Evolutionary conservation across 495 filamentous ascomycete genomes (phyloP), one percentile per base, ranked within the genome.

Genomic region (Poronia punctata): DNA sequence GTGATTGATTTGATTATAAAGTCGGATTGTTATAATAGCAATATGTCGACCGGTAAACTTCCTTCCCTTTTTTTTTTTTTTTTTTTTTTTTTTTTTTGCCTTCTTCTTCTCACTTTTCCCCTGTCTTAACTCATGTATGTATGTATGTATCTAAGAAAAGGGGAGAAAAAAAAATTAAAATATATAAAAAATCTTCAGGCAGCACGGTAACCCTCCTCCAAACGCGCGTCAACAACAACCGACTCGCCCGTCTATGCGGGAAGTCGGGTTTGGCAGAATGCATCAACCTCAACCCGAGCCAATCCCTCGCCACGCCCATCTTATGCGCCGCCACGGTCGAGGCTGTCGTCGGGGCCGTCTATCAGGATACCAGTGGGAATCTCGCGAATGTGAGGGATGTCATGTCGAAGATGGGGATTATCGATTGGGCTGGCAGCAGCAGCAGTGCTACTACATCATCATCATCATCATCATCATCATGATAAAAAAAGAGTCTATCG

Each of bases 311-410:
- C 16, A 26, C 31, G 7, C 31, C 40, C 35, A 15, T 19, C 1
- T 21, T 12, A 14, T 17, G 21, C 10, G 40, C 40, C 24, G 40
- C 27, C 9, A 43, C 40, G 9, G 7, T 43, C 23, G 40, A 35
- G 24, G 32, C 40, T 6, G 17, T 35, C n/a, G 24, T 28, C 12
- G 32, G 40, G 7, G 32, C 32, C 12, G 32, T 43, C 32, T 43
- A 42, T 6, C 11, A 26, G 7, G 31, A 28, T 22, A n/a, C n/a
- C n/a, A 14, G 40, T 12, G 40, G 24, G 24, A 28, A n/a, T n/a
- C n/a, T 43, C 4, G 40, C 35, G 3, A 35, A 14, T 2, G 40
- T 25, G 10, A 43, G 9, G 14, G 27, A 8, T 1, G 40, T 7
- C 11, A 35, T 35, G 23, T 12, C 12, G 7, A 3, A n/a, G 4